phyloP scores from a whole-genome alignment of 306 rosid species.

The Fragaria iinumae region DNA sequence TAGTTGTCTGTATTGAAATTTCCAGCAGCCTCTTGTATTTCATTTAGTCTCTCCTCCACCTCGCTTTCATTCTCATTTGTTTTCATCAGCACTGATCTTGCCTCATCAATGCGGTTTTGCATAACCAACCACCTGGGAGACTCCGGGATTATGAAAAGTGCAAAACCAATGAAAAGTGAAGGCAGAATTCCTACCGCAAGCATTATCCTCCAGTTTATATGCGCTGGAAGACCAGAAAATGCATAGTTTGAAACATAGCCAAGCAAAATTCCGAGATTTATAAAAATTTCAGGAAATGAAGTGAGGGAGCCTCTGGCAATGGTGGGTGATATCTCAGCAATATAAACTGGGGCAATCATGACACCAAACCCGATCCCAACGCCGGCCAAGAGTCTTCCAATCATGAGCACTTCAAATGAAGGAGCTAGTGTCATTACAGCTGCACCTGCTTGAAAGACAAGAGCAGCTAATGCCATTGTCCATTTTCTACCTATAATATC shows the following conservation, averaged over 20 bases:
- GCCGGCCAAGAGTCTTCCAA: slow-evolving; percentile 80
- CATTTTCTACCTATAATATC: slow-evolving; percentile 87
- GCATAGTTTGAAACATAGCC: slow-evolving; percentile 87
- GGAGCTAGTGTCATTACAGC: slow-evolving; percentile 75
- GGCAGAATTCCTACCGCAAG: slow-evolving; percentile 86
- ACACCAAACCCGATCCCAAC: slow-evolving; percentile 91
- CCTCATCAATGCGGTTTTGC: slow-evolving; percentile 76
- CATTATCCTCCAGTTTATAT: slow-evolving; percentile 89
- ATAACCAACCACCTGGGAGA: slow-evolving; percentile 90
- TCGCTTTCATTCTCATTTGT: slow-evolving; percentile 74
- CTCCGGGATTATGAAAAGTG: slow-evolving; percentile 83
- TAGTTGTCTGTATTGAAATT: slow-evolving; percentile 43
- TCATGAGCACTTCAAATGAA: slow-evolving; percentile 58
- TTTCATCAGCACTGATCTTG: slow-evolving; percentile 69
- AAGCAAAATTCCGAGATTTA: slow-evolving; percentile 78
- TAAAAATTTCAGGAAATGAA: slow-evolving; percentile 82
- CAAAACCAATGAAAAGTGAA: slow-evolving; percentile 81
- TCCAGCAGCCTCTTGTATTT: slow-evolving; percentile 72
- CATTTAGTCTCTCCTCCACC: slow-evolving; percentile 87
- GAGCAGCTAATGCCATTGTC: slow-evolving; percentile 91
- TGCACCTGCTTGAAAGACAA: slow-evolving; percentile 76
- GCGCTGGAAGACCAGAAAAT: slow-evolving; percentile 70
- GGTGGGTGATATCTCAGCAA: slow-evolving; percentile 89
- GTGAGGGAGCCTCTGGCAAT: slow-evolving; percentile 74
- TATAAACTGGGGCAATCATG: slow-evolving; percentile 86